Percentiles rank a stretch among this genome's conserved stretches.
Evolutionary conservation across 768 basidiomycete genomes (phyloP).

Genomic region (Neoboletus brunneissimus): DNA sequence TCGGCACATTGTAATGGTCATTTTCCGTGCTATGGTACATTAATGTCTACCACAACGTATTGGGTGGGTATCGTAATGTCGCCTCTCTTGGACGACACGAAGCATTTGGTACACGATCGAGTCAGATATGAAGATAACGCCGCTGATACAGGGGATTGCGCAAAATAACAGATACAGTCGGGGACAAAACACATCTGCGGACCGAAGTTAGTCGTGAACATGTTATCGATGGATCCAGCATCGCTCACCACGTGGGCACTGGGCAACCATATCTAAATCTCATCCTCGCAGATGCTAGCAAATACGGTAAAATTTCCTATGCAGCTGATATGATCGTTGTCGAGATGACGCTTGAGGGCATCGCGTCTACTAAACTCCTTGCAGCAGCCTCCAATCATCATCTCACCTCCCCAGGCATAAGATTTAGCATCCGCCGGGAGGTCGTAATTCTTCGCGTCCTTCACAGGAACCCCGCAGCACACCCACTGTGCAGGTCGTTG

Average conservation of each 20-base stretch:
- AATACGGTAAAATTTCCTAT: slow-evolving; percentile 33
- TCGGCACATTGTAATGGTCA: not conserved
- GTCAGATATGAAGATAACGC: slow-evolving; percentile 7
- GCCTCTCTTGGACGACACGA: not conserved
- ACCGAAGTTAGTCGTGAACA: not conserved
- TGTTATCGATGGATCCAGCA: not conserved
- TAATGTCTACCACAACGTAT: slow-evolving; percentile 1
- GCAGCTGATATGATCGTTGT: slow-evolving; percentile 35
- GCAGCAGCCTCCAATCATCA: slow-evolving; percentile 38
- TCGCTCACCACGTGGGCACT: slow-evolving; percentile 7
- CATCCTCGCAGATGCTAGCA: slow-evolving; percentile 27
- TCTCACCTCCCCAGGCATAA: slow-evolving; percentile 28
- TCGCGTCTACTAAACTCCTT: slow-evolving; percentile 39
- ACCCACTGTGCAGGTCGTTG: slow-evolving; percentile 37
- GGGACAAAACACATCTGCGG: slow-evolving; percentile 8
- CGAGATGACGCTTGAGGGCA: slow-evolving; percentile 40
- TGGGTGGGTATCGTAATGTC: slow-evolving; percentile 12
- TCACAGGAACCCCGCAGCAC: slow-evolving; percentile 35
- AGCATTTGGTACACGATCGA: slow-evolving; percentile 11
- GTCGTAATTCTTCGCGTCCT: slow-evolving; percentile 22
- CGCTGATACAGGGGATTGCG: slow-evolving; percentile 3
- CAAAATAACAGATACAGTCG: slow-evolving; percentile 5
- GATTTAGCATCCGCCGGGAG: slow-evolving; percentile 23
- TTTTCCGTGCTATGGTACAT: slow-evolving; percentile 18
- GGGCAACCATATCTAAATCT: slow-evolving; percentile 8